Percentiles rank a stretch among this genome's conserved stretches.
Evolutionary conservation across 176 grass and related monocot genomes (phyloP).

Genomic region (Cocos nucifera): DNA sequence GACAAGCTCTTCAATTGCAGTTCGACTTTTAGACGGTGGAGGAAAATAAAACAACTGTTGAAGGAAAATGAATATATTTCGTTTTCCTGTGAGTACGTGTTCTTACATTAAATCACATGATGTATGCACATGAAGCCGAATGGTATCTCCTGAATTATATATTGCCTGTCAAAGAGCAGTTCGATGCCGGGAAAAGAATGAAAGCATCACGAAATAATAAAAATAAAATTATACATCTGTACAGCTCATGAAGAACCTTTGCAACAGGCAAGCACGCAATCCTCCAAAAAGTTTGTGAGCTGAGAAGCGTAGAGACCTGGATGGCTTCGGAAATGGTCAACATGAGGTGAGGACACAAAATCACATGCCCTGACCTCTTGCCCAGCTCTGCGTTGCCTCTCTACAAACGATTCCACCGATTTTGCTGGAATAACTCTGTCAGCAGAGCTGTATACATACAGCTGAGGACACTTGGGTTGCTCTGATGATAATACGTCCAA

Average conservation of each 20-base stretch:
- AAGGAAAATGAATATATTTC: too few relatives aligned
- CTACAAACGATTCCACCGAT: slow-evolving; percentile 70
- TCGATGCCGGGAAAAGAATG: slow-evolving; percentile 31
- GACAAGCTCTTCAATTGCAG: too few relatives aligned
- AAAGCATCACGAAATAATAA: slow-evolving; percentile 3
- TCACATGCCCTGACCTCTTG: slow-evolving; percentile 56
- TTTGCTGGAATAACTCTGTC: slow-evolving; percentile 81
- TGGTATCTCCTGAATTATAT: too few relatives aligned
- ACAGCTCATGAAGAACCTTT: not conserved
- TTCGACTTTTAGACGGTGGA: too few relatives aligned
- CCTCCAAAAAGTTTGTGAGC: slow-evolving; percentile 60
- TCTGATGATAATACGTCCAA: slow-evolving; percentile 54
- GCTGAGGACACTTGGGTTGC: slow-evolving; percentile 71
- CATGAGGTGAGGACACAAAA: slow-evolving; percentile 72
- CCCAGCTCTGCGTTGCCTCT: slow-evolving; percentile 46
- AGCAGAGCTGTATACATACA: slow-evolving; percentile 80
- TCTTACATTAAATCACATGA: too few relatives aligned
- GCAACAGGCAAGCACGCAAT: slow-evolving; percentile 34
- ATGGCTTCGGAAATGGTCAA: slow-evolving; percentile 77
- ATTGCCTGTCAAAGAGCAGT: not conserved
- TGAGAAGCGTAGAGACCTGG: slow-evolving; percentile 60
- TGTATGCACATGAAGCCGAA: too few relatives aligned
- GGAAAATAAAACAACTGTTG: too few relatives aligned
- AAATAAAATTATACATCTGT: not conserved
- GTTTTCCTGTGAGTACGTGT: too few relatives aligned